Evolutionary conservation across 1,284 basidiomycete species (phyloP), one percentile per base, ranked within the genome.

Genomic region (Leccinum griseonigrum): DNA sequence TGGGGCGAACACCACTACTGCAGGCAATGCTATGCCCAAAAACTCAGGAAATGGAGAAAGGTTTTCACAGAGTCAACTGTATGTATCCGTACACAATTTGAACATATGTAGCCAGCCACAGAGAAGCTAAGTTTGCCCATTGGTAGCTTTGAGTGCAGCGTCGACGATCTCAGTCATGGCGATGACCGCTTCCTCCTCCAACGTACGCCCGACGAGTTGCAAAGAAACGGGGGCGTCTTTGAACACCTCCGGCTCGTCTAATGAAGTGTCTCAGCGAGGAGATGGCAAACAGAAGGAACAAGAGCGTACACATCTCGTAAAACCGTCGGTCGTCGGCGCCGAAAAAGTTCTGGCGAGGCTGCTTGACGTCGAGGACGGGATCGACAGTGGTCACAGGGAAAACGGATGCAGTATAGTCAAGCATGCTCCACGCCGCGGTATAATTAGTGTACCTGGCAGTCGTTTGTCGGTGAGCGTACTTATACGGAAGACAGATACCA

Each of bases 1-100:
- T 95, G 92, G 90, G 91, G 90, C 14, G 79, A 85, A n/a, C 5
- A 82, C 85, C 3, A 94, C 92, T 0, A 96, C 94, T 69, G 87
- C 94, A 54, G 92, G 91, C 22, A 98, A 98, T 75, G 94, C 96
- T 1, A 96, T 53, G 9, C 16, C n/a, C n/a, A n/a, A n/a, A n/a
- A n/a, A n/a, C n/a, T n/a, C n/a, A n/a, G n/a, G n/a, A n/a, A n/a
- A n/a, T n/a, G n/a, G n/a, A n/a, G n/a, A n/a, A n/a, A n/a, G n/a
- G n/a, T n/a, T n/a, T n/a, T n/a, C n/a, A n/a, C n/a, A n/a, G n/a
- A n/a, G n/a, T n/a, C n/a, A n/a, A n/a, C n/a, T n/a, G n/a, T 51
- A 56, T 31, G 13, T 55, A 60, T 40, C 16, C n/a, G 14, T 28
- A 58, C 59, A 58, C 13, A 28, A 26, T 51, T 16, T 2, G 16